phyloP scores from a whole-genome alignment of 352 stramenopile genomes.

The Phytophthora pinifolia region DNA sequence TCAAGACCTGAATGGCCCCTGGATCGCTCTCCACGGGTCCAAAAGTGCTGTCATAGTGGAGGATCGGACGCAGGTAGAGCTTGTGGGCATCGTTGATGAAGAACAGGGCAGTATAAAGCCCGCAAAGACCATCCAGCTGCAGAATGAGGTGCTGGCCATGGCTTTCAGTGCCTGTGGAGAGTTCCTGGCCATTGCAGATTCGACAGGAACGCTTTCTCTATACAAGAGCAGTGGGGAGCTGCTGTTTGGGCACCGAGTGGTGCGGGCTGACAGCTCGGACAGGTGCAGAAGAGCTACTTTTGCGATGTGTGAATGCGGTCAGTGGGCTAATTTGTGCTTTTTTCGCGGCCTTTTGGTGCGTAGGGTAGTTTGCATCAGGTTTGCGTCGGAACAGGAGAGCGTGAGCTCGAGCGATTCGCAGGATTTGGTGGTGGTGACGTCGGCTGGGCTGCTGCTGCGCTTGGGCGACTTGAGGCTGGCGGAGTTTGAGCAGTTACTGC shows the following conservation, averaged over 20 bases:
- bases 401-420: slow-evolving; percentile 12
- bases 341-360: neutral
- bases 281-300: slow-evolving; percentile 6
- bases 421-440: slow-evolving; percentile 36
- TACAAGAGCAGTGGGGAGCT: slow-evolving; percentile 29
- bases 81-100: neutral
- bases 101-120: neutral
- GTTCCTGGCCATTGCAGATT: slow-evolving; percentile 37
- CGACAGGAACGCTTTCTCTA: slow-evolving; percentile 24
- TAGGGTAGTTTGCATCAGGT: slow-evolving; percentile 18
- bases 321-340: neutral
- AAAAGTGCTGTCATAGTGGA: slow-evolving; percentile 15
- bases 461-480: slow-evolving; percentile 29
- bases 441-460: slow-evolving; percentile 17
- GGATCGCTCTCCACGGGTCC: slow-evolving; percentile 14
- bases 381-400: slow-evolving; percentile 8
- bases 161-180: slow-evolving; percentile 38
- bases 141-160: slow-evolving; percentile 24
- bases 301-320: neutral
- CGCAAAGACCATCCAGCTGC: slow-evolving; percentile 21
- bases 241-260: slow-evolving; percentile 21
- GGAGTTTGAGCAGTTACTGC: slow-evolving; percentile 32
- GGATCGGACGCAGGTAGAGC: slow-evolving; percentile 4
- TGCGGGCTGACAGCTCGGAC: slow-evolving; percentile 8
- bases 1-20: slow-evolving; percentile 9